Evolutionary conservation across 2,329 filamentous ascomycete species (phyloP).

Genomic region (Penicillium sp.): DNA sequence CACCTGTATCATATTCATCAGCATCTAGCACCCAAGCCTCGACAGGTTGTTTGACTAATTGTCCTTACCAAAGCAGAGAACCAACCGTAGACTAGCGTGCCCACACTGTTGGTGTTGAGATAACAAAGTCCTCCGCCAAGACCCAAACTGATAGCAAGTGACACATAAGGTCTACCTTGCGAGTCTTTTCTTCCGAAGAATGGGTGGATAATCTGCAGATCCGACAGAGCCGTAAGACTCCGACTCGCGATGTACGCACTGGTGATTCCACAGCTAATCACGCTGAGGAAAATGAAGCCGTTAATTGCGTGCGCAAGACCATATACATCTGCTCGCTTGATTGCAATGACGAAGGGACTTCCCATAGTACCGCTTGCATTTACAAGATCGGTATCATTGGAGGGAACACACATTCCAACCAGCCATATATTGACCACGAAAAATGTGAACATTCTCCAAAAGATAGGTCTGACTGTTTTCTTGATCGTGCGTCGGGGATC

Average conservation of each 20-base stretch:
- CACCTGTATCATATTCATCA: conserved; percentile 17
- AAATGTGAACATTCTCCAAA: conserved; percentile 39
- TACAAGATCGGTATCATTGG: conserved; percentile 30
- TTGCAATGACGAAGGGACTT: conserved; percentile 35
- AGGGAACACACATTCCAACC: conserved; percentile 38
- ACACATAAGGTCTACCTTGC: conserved; percentile 32
- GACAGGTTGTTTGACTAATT: no score
- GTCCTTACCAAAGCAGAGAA: conserved; percentile 31
- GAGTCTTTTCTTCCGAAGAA: conserved; percentile 26
- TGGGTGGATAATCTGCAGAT: conserved; percentile 27
- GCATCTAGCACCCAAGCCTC: no score
- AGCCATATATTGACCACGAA: conserved; percentile 40
- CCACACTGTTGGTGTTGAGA: conserved; percentile 33
- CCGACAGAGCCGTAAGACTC: conserved; percentile 34
- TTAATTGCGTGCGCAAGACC: conserved; percentile 35
- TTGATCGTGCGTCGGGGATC: conserved; percentile 34
- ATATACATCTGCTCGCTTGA: conserved; percentile 31
- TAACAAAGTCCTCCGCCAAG: conserved; percentile 38
- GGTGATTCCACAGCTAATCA: conserved; percentile 38
- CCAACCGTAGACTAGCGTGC: conserved; percentile 34
- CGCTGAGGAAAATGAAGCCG: conserved; percentile 38
- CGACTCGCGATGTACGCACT: conserved; percentile 38
- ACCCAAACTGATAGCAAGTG: conserved; percentile 28
- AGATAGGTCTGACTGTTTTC: conserved; percentile 33
- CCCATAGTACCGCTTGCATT: conserved; percentile 32